Percentiles rank a stretch among this genome's conserved stretches.
Conservation (phyloP, 2,329 filamentous ascomycete genomes). For the Colletotrichum magnum region DNA sequence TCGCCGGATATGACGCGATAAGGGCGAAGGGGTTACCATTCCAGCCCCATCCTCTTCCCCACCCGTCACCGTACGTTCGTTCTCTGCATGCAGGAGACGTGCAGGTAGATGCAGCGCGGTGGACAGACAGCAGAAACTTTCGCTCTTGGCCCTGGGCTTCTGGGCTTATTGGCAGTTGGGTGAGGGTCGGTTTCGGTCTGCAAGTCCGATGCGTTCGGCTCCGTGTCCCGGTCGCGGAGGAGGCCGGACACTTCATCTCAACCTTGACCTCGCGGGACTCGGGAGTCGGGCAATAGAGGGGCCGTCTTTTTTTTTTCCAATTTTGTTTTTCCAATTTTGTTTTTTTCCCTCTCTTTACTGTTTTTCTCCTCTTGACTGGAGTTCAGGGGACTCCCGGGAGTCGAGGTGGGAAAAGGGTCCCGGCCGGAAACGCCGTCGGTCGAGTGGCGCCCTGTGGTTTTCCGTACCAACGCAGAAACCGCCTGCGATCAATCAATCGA, state of each 20-base stretch:
- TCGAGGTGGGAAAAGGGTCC: too few species aligned
- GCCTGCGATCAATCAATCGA: not conserved
- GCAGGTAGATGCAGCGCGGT: not conserved
- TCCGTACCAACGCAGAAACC: too few species aligned
- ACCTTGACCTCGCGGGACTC: too few species aligned
- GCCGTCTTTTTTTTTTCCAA: too few species aligned
- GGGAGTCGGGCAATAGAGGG: too few species aligned
- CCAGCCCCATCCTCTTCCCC: not conserved
- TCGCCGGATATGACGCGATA: conserved; percentile 28
- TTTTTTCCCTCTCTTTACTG: too few species aligned
- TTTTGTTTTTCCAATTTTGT: too few species aligned
- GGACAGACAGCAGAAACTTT: not conserved
- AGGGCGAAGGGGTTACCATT: conserved; percentile 4
- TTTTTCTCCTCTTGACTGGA: too few species aligned
- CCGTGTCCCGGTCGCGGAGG: not conserved
- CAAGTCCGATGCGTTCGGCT: not conserved
- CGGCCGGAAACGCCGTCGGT: conserved; percentile 13
- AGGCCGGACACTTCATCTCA: too few species aligned
- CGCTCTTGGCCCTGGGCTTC: too few species aligned
- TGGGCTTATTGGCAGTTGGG: too few species aligned
- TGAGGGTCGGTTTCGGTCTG: not conserved
- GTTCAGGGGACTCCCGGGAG: too few species aligned
- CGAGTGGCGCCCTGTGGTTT: not conserved
- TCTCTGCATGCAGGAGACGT: not conserved
- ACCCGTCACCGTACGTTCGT: not conserved